These are phyloP conservation scores for Penicillium crustosum DNA, from an alignment of 2,329 filamentous ascomycete species.

Conservation along the genomic window DNA sequence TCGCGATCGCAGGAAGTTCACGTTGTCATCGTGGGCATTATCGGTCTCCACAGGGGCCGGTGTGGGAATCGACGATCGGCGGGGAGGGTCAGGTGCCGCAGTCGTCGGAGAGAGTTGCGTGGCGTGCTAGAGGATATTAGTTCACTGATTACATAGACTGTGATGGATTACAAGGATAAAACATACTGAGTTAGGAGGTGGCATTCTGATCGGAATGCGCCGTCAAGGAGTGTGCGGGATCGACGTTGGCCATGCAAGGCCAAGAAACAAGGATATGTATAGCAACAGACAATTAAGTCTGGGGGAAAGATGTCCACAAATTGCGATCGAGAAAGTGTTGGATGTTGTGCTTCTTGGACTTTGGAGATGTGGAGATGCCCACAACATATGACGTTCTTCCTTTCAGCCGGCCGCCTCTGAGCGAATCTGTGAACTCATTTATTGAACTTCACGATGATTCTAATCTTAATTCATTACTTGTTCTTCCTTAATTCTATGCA, in stretches of 20 bases:
- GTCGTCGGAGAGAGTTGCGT: conserved; percentile 29
- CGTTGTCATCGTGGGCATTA: conserved; percentile 50
- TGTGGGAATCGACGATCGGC: conserved; percentile 51
- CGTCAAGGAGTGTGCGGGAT: conserved; percentile 8
- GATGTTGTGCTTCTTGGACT: neutral
- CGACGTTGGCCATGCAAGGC: conserved; percentile 10
- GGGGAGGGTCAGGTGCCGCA: conserved; percentile 43
- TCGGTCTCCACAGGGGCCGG: conserved; percentile 45
- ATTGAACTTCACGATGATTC: neutral
- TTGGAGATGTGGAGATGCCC: conserved; percentile 1
- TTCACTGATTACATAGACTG: neutral
- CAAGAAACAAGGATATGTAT: neutral
- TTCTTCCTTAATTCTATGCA: neutral
- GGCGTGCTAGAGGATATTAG: conserved; percentile 23
- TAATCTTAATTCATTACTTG: no score
- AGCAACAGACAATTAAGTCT: neutral
- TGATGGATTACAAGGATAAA: conserved; percentile 4
- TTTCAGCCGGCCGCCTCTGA: conserved; percentile 6
- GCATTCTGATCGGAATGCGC: conserved; percentile 18
- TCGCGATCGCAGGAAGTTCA: conserved; percentile 51
- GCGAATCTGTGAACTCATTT: neutral
- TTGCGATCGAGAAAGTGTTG: neutral
- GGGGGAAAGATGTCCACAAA: neutral
- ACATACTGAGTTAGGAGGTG: conserved; percentile 47
- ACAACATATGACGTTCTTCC: conserved; percentile 16